Base-by-base conservation (phyloP, 495 filamentous ascomycete genomes). In the Talaromyces proteolyticus region DNA sequence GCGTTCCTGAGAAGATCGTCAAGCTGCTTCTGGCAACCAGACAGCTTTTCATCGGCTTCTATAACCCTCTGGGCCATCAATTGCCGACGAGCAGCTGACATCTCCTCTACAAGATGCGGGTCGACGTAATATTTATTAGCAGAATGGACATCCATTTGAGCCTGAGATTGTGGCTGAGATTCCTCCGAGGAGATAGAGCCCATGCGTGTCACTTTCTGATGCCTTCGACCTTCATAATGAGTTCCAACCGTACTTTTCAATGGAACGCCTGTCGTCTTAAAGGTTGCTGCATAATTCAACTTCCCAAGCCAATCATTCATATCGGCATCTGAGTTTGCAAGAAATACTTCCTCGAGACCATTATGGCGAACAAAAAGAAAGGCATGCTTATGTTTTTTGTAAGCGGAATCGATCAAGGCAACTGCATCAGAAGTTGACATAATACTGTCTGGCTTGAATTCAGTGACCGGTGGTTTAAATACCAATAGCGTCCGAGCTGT, bases 231-330 rank as follows among this genome's bases (percentile, higher is more conserved):
- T 56, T 97, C 92, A 59, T 92, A 91, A 51, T 85, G 84, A 2
- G 85, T 85, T 14, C 87, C 89, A 46, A 95, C 81, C 44, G 95
- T 84, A 6, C 89, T 90, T 52, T 91, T 79, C 73, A 93, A 91
- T 17, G 90, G 80, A 11, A 97, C 90, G n/a, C 91, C 89, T 18
- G 91, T 88, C 1, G 89, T 91, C 50, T 88, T 79, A 69, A 96
- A 97, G 1, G 93, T 88, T 7, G 93, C 88, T 24, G 92, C 91
- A 65, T 96, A 96, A 59, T 99, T 99, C 36, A 99, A 76, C 57
- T 96, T 95, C 4, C 86, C 88, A 20, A 99, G 70, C 93, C 93
- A 99, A 59, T 99, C 93, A 59, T 96, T 94, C 81, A 95, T 89
- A 46, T 97, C 94, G 3, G 72, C 68, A 53, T 97, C 94, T 23